Base-by-base conservation (phyloP, 768 basidiomycete genomes). In the Trametes punicea region DNA sequence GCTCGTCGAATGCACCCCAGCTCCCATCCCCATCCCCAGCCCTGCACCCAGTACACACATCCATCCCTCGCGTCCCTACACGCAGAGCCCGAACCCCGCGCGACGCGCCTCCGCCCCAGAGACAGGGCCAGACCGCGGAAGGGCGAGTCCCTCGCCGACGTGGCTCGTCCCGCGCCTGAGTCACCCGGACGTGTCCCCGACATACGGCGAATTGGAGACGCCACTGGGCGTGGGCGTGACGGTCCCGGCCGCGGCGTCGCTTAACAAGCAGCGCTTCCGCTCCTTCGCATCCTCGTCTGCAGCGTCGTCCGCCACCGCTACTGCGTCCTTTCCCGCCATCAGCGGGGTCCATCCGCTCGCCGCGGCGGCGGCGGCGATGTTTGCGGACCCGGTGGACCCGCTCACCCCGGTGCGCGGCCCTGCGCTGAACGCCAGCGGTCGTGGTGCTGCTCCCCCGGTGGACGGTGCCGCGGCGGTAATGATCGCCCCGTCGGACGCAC, bases 151-250 rank as follows among this genome's bases (percentile, higher is more conserved):
- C 10, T 9, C 25, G 16, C 23, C 34, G 30, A 18, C 27, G 16
- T 27, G 51, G 7, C 45, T 21, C 21, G 25, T 21, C 15, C 56
- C 56, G 45, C 49, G 50, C 6, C 36, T 51, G n/a, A 45, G 45
- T 18, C 56, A 51, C 16, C 56, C 56, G 16, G 56, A 57, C 36
- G 49, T 42, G 36, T 30, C 45, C 26, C 44, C 38, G 21, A 33
- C 45, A 13, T 46, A 46, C 13, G 49, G 56, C 18, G 21, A 25
- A 9, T 20, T 40, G n/a, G 56, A 57, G 50, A 46, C 49, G 21
- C 36, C 39, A 2, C 16, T 45, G 2, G 25, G 13, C 7, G 23
- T 16, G 2, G 25, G 33, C 26, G 41, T 45, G 9, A 16, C 20
- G 13, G 36, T 23, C 2, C 18, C 23, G 25, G 40, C 36, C 16